Evolutionary conservation across 202 grass and related monocot genomes (phyloP).

Genomic region (Carex sylvatica): DNA sequence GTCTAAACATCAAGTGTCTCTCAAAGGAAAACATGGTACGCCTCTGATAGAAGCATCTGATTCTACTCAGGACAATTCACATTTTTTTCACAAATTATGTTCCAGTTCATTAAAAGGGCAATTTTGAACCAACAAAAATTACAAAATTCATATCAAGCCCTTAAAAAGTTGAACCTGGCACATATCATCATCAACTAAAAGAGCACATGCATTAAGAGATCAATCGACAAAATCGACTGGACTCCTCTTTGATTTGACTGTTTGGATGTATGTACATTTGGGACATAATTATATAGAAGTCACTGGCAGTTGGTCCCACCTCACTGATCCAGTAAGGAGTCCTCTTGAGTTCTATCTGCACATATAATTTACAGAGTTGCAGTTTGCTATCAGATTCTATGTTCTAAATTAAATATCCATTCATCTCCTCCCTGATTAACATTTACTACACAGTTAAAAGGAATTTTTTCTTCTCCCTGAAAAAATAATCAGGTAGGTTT

Average conservation of each 20-base stretch:
- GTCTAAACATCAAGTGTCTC: not conserved
- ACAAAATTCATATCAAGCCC: constrained; percentile 13
- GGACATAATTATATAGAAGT: constrained; percentile 10
- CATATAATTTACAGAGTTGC: not conserved
- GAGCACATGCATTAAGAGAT: constrained; percentile 14
- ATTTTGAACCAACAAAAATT: constrained; percentile 1
- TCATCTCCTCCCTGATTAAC: not conserved
- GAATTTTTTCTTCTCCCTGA: too few species aligned
- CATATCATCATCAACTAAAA: constrained; percentile 18
- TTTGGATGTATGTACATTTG: constrained; percentile 23
- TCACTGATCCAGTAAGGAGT: constrained; percentile 3
- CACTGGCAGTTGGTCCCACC: constrained; percentile 11
- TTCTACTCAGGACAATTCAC: not conserved
- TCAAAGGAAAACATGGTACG: not conserved
- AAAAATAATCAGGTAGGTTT: too few species aligned
- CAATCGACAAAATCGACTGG: not conserved
- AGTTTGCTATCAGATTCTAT: not conserved
- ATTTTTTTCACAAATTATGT: constrained; percentile 2
- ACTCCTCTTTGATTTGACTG: not conserved
- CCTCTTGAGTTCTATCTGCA: not conserved
- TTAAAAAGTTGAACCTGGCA: not conserved
- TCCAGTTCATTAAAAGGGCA: constrained; percentile 15
- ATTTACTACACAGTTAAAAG: not conserved
- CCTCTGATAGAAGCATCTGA: not conserved
- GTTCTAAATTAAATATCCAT: not conserved